Percentiles rank a stretch among this genome's conserved stretches.
phyloP scores from a whole-genome alignment of 192 early-diverging fungal species.

The Coemansia reversa region DNA sequence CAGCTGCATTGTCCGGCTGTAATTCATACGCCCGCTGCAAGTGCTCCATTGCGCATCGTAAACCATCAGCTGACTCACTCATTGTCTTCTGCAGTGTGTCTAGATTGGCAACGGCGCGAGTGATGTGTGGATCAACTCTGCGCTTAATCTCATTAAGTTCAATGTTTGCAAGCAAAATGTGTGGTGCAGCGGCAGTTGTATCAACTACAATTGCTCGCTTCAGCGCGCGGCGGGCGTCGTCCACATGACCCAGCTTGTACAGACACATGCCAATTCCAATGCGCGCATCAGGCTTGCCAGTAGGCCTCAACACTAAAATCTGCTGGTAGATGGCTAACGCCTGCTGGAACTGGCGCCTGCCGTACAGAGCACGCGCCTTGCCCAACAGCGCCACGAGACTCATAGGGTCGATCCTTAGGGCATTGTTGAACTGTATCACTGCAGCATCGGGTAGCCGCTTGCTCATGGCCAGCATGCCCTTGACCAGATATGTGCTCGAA shows the following conservation, averaged over 20 bases:
- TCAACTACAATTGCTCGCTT: conserved; percentile 67
- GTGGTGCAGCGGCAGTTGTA: conserved; percentile 69
- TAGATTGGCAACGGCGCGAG: conserved; percentile 10
- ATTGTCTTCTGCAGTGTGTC: conserved; percentile 1
- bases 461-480: conserved; percentile 58
- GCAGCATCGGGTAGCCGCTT: conserved; percentile 38
- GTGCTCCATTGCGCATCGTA: conserved; percentile 31
- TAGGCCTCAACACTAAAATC: conserved; percentile 62
- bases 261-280: conserved; percentile 88
- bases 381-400: conserved; percentile 61
- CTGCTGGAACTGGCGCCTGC: conserved; percentile 62
- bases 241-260: conserved; percentile 65
- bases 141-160: conserved; percentile 76
- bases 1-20: conserved; percentile 32
- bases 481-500: conserved; percentile 69
- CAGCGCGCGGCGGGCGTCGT: conserved; percentile 71
- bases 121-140: conserved; percentile 21
- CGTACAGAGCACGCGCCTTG: conserved; percentile 60
- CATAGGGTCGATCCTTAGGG: conserved; percentile 39
- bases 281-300: conserved; percentile 67
- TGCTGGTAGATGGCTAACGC: conserved; percentile 78
- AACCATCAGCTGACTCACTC: not conserved
- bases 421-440: conserved; percentile 53
- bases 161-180: conserved; percentile 71
- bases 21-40: conserved; percentile 30